Base-by-base conservation (phyloP, 2,329 filamentous ascomycete species). In the Laburnicola sp. region DNA sequence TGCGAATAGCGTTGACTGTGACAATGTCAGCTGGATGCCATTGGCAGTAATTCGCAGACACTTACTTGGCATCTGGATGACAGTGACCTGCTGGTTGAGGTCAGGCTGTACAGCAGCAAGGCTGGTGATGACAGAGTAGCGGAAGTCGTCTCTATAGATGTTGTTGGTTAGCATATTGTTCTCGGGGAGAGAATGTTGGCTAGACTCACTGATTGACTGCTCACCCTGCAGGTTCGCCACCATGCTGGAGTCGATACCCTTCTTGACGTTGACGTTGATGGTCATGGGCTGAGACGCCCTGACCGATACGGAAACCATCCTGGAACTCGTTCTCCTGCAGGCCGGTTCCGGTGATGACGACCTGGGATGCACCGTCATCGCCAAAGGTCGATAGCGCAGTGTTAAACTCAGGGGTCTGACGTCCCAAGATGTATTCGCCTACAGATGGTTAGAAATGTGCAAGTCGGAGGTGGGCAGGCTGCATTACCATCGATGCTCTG, bases 271-370 rank as follows among this genome's bases (percentile, higher is more conserved):
- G 25, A 71, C 67, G 34, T 66, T 73, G 64, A 72, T 69, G 9
- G 59, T 59, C 63, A 71, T 66, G 6, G 70, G 70, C 46, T 72
- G 69, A 16, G 69, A 65, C 25, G 69, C 68, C 26, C 64, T 62
- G 23, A 67, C 62, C 3, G 69, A 67, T 71, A 31, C 70, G 63
- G 64, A 73, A 72, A 35, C 70, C 70, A 49, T 73, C 70, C 45
- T 65, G 61, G 51, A 71, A 73, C 55, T 73, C 70, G 47, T 69
- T 69, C 61, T 73, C 70, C 52, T 73, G 70, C 9, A 73, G 65
- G 43, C 70, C 70, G 5, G 66, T 68, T 6, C 69, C 69, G 11
- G 63, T 59, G 16, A 73, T 68, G 30, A 61, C 63, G 25, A 73
- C 65, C 21, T 60, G 58, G 6, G 59, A 62, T 2, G 57, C 52